Base-by-base conservation (phyloP, 108 stramenopile genomes). In the Aurantiochytrium sp. region DNA sequence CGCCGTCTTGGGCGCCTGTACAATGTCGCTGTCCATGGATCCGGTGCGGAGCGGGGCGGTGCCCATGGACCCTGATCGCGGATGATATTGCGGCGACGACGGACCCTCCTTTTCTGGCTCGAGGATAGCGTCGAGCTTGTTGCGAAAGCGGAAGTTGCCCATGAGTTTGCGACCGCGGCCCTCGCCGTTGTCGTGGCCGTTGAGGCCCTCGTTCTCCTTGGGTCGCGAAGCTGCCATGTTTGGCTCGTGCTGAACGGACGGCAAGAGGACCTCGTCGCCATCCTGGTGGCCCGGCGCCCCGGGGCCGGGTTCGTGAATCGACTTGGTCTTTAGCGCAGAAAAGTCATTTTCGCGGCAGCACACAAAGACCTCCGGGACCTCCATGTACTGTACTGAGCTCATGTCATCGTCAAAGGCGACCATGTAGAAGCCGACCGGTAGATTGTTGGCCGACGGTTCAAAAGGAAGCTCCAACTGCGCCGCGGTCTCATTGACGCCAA, bases 391-490 rank as follows among this genome's bases (percentile, higher is more conserved):
- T 3, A 81, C 3, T 6, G 73, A 37, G 30, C 73, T 81, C 73
- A 81, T 81, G 30, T 81, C 73, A 42, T 81, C 73, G 24, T 81
- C 73, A 48, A 81, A 81, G 45, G 73, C 39, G n/a, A 81, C 3
- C 6, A 12, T 81, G 45, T 81, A 81, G 73, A 22, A 81, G n/a
- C 8, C 73, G 45, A 48, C 45, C 17, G 73, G 73, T 19, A 81
- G 73, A 42, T 81, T 81, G 73, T 81, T 81, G 6, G 45, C 73
- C 10, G 73, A 81, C 6, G 45, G 42, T 3, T 81, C 73, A 48
- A 81, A 81, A 6, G 73, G 73, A 10, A 48, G 42, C 30, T 81
- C 73, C 10, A 81, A n/a, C 45, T 81, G 73, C 27, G 73, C 73
- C 6, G 73, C 73, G 6, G 73, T 81, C 30, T 81, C 73, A 24